Evolutionary conservation across 345 rosid species (phyloP).

Genomic region (Salix caprea): DNA sequence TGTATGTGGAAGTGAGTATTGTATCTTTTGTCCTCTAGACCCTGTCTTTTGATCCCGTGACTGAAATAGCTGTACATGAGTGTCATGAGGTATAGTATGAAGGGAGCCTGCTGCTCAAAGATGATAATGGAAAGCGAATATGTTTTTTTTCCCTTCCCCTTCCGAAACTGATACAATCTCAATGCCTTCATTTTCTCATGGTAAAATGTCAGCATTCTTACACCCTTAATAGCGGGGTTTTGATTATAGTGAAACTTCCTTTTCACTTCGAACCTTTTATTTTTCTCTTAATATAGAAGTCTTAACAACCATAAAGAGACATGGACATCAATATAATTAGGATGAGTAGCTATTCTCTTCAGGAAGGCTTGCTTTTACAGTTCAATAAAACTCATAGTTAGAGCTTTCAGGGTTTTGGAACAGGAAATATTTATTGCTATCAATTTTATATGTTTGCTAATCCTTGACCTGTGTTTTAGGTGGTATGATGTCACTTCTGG

Average conservation of each 20-base stretch:
- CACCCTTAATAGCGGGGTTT: not conserved
- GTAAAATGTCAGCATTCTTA: not conserved
- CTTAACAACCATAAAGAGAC: not conserved
- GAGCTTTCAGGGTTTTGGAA: not conserved
- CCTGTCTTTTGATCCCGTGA: too few species aligned
- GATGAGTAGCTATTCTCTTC: not conserved
- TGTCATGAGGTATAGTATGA: not conserved
- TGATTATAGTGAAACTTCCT: not conserved
- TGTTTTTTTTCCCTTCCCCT: not conserved
- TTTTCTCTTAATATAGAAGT: not conserved
- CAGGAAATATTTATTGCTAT: not conserved
- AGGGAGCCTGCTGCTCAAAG: not conserved
- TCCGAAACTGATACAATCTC: not conserved
- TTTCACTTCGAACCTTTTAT: not conserved
- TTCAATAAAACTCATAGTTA: not conserved
- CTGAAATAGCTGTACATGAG: not conserved
- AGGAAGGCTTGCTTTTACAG: too few species aligned
- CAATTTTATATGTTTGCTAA: slow-evolving; percentile 3
- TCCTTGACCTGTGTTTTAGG: slow-evolving; percentile 43
- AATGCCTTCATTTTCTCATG: not conserved
- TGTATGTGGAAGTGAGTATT: too few species aligned
- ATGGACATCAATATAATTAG: not conserved
- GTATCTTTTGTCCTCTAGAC: too few species aligned
- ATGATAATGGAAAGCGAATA: not conserved
- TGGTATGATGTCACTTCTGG: slow-evolving; percentile 95